phyloP scores from a whole-genome alignment of 306 rosid species.

The Hippophae rhamnoides region DNA sequence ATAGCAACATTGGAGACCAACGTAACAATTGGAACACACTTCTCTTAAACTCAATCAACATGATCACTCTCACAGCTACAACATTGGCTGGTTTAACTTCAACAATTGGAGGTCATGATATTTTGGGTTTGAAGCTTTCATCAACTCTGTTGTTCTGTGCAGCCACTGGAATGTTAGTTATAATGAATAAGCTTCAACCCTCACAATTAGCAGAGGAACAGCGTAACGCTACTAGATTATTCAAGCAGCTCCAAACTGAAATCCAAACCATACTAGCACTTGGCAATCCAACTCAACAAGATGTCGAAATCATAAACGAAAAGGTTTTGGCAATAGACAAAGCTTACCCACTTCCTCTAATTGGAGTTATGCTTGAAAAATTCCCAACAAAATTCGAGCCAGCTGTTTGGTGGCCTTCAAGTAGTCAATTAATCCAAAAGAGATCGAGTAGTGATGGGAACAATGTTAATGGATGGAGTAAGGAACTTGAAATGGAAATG shows the following conservation, averaged over 20 bases:
- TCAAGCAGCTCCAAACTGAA: slow-evolving; percentile 34
- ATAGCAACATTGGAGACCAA: slow-evolving; percentile 46
- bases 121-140: slow-evolving; percentile 41
- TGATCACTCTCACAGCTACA: slow-evolving; percentile 68
- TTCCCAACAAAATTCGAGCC: slow-evolving; percentile 48
- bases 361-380: slow-evolving; percentile 76
- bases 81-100: slow-evolving; percentile 46
- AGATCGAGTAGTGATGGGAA: not conserved
- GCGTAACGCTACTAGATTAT: slow-evolving; percentile 56
- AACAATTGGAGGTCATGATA: slow-evolving; percentile 16
- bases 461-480: slow-evolving; percentile 47
- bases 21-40: slow-evolving; percentile 68
- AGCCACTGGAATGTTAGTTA: slow-evolving; percentile 46
- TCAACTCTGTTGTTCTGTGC: slow-evolving; percentile 52
- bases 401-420: slow-evolving; percentile 70
- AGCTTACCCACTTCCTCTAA: slow-evolving; percentile 72
- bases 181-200: slow-evolving; percentile 70
- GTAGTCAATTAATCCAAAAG: slow-evolving; percentile 2
- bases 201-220: slow-evolving; percentile 84
- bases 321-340: slow-evolving; percentile 56
- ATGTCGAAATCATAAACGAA: slow-evolving; percentile 38
- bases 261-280: slow-evolving; percentile 29
- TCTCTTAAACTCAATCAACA: slow-evolving; percentile 57
- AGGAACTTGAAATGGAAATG: slow-evolving; percentile 42
- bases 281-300: slow-evolving; percentile 24